A percentile compares a stretch with the other conserved stretches of the same genome.
Conservation (phyloP, 805 yeast genomes). For the Blastobotrys muscicola region DNA sequence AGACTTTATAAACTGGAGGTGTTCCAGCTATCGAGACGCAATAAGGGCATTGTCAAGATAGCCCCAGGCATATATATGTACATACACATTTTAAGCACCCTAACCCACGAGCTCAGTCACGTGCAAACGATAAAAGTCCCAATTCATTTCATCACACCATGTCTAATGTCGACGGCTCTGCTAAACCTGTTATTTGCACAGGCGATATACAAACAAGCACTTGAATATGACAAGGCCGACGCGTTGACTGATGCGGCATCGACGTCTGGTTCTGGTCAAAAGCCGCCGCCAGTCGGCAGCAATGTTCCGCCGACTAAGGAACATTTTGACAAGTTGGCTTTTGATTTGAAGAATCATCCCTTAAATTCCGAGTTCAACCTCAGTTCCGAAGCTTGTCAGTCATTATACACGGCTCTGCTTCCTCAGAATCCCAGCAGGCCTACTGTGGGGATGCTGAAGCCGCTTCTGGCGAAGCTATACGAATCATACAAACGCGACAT, state of each 20-base stretch:
- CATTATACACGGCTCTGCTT: slow-evolving; percentile 17
- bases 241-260: not conserved
- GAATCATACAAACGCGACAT: slow-evolving; percentile 18
- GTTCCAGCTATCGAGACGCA: too few species aligned
- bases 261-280: not conserved
- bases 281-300: not conserved
- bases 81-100: too few species aligned
- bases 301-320: slow-evolving; percentile 1
- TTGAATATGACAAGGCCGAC: slow-evolving; percentile 8
- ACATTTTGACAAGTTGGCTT: slow-evolving; percentile 12
- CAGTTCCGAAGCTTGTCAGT: slow-evolving; percentile 17
- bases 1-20: too few species aligned
- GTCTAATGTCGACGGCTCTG: slow-evolving; percentile 17
- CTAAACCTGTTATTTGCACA: slow-evolving; percentile 20
- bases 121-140: too few species aligned
- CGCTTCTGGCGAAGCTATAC: slow-evolving; percentile 15
- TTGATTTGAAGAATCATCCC: slow-evolving; percentile 15
- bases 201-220: slow-evolving; percentile 16
- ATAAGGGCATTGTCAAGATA: too few species aligned
- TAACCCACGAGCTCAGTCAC: too few species aligned
- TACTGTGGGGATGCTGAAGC: slow-evolving; percentile 14
- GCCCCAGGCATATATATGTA: too few species aligned
- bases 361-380: slow-evolving; percentile 16
- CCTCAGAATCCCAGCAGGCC: slow-evolving; percentile 13
- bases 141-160: too few species aligned